Percentiles rank a stretch among this genome's conserved stretches.
phyloP scores from a whole-genome alignment of 768 basidiomycete species.

The Mrakia frigida region DNA sequence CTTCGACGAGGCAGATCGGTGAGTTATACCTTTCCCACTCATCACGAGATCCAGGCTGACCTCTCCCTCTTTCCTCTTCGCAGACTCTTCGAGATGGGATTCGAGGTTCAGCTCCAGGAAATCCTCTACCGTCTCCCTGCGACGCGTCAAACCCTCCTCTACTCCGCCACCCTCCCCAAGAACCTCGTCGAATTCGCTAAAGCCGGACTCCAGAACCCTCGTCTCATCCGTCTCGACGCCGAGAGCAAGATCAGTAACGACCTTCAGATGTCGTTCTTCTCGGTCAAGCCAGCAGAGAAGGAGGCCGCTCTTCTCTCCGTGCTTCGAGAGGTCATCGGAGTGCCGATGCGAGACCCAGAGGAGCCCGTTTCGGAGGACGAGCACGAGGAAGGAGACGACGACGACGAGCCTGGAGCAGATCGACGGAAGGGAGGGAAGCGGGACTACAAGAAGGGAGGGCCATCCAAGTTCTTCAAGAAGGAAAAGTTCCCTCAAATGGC shows the following conservation, averaged over 20 bases:
- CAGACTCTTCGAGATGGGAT: constrained; percentile 91
- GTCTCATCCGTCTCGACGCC: constrained; percentile 90
- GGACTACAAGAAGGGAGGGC: constrained; percentile 52
- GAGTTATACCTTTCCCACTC: constrained; percentile 10
- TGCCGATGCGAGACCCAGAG: constrained; percentile 47
- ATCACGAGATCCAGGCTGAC: constrained; percentile 7
- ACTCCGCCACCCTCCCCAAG: constrained; percentile 93
- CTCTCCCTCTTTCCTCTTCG: background rate
- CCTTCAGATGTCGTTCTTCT: constrained; percentile 89
- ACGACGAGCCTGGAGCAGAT: constrained; percentile 29
- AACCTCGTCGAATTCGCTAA: constrained; percentile 97
- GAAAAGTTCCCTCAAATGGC: constrained; percentile 49
- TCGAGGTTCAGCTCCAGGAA: constrained; percentile 83
- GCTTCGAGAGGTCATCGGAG: constrained; percentile 78
- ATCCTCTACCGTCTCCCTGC: constrained; percentile 82
- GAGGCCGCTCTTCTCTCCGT: constrained; percentile 81
- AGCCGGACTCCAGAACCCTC: constrained; percentile 81
- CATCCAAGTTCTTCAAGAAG: constrained; percentile 34
- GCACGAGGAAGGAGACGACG: constrained; percentile 36
- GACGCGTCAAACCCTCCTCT: constrained; percentile 84
- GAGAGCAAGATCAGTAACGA: constrained; percentile 94
- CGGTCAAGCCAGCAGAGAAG: constrained; percentile 85
- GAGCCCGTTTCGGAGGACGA: constrained; percentile 33
- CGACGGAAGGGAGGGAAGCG: constrained; percentile 48
- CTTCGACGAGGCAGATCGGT: constrained; percentile 94